Conservation (phyloP, 2,329 filamentous ascomycete genomes). For the Mycogone perniciosa region DNA sequence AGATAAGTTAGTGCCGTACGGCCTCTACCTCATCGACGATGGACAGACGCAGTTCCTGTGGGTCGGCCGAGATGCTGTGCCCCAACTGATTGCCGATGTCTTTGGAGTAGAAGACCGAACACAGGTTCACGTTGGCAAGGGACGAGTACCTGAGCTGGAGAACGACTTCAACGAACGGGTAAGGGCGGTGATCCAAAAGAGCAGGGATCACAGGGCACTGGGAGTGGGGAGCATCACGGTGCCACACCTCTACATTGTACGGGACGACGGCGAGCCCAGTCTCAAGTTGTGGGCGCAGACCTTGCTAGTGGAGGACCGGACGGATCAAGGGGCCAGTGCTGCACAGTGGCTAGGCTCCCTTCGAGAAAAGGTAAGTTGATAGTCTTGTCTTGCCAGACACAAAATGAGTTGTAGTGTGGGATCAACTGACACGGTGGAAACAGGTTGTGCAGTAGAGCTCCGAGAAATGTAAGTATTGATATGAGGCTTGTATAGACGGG, state of each 20-base stretch:
- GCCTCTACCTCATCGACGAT: constrained; percentile 93
- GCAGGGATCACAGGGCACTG: constrained; percentile 75
- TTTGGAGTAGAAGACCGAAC: constrained; percentile 82
- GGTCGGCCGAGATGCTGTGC: constrained; percentile 88
- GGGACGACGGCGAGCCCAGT: constrained; percentile 92
- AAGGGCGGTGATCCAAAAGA: constrained; percentile 85
- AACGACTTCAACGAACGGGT: constrained; percentile 96
- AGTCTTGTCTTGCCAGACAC: neutral
- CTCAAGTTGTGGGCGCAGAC: constrained; percentile 97
- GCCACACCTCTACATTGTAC: constrained; percentile 86
- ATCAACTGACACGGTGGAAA: neutral
- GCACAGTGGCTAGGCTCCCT: constrained; percentile 88
- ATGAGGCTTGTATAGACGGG: constrained; percentile 10
- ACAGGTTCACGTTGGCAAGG: constrained; percentile 87
- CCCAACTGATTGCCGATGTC: constrained; percentile 80
- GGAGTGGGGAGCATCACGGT: constrained; percentile 90
- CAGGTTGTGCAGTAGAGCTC: constrained; percentile 10
- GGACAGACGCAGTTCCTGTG: constrained; percentile 97
- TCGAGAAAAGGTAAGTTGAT: constrained; percentile 75
- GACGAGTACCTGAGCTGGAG: constrained; percentile 76
- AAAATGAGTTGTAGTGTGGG: neutral
- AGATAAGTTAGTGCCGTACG: constrained; percentile 79
- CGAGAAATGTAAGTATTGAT: neutral
- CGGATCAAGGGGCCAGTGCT: constrained; percentile 88
- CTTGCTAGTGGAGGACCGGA: constrained; percentile 86